Conservation (phyloP, 345 rosid species). For the Punica granatum region DNA sequence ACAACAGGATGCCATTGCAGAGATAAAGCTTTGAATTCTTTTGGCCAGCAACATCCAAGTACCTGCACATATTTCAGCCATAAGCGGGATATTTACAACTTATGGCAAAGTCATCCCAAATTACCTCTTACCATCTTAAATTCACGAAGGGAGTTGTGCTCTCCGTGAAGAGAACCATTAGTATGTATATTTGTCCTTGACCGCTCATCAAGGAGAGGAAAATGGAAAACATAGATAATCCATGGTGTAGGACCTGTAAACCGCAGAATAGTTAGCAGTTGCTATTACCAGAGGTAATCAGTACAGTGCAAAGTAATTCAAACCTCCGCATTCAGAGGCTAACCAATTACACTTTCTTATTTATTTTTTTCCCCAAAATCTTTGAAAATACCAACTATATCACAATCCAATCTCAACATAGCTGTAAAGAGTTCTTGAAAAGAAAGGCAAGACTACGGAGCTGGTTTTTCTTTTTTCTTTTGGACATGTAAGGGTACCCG, state of each 20-base stretch:
- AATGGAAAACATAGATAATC: constrained; percentile 62
- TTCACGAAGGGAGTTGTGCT: constrained; percentile 75
- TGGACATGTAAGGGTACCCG: no score
- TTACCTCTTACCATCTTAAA: constrained; percentile 55
- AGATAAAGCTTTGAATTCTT: constrained; percentile 53
- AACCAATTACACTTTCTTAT: neutral
- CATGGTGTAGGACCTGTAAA: constrained; percentile 66
- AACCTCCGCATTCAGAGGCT: neutral
- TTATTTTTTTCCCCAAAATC: neutral
- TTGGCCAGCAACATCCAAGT: constrained; percentile 64
- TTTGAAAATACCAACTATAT: neutral
- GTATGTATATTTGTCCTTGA: constrained; percentile 68
- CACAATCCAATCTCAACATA: neutral
- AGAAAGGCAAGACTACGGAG: neutral
- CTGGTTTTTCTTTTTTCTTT: no score
- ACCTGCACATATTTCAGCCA: constrained; percentile 32
- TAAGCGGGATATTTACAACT: neutral
- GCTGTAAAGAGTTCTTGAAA: neutral
- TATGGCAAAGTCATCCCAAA: neutral
- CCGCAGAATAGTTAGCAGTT: neutral
- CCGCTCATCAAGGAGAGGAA: constrained; percentile 61
- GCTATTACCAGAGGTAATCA: neutral
- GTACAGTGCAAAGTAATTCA: neutral
- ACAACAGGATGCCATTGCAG: constrained; percentile 59
- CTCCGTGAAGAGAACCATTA: constrained; percentile 76